Evolutionary conservation across 192 early-diverging fungal genomes (phyloP), one percentile per base, ranked within the genome.

Genomic region (Phycomyces nitens): DNA sequence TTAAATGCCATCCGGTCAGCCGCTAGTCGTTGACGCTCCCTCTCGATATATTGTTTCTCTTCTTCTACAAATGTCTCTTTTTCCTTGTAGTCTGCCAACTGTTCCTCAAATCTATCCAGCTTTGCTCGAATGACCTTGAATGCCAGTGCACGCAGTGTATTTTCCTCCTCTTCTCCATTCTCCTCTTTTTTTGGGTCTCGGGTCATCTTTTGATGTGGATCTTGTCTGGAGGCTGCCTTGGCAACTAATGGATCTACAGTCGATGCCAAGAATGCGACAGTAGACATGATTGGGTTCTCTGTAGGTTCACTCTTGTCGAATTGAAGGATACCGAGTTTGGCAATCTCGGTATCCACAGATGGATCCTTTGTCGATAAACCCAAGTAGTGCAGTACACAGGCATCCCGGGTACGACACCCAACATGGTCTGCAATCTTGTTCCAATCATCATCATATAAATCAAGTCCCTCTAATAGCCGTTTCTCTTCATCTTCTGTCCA

Each of bases 401-500:
- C 88, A 54, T 96, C 94, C 55, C 92, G 89, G 7, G 89, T 91
- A 39, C 91, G 80, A 8, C 93, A 93, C 0, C 92, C 92, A 9
- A 99, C 93, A 66, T 98, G 95, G 41, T 93, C 88, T 8, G 96
- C 85, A 54, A 99, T 85, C 26, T 84, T 84, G 64, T 86, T 86
- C 97, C 97, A 99, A 72, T 98, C 92, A 55, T 95, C 90, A 24
- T 93, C 88, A 79, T 82, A 94, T 82, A 95, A 82, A 65, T 95
- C 96, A 42, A 98, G 65, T 1, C 88, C 97, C 81, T 98, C 97
- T 34, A 97, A 75, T 39, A 98, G 76, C 42, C 92, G 76, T 27
- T 92, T 71, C 16, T 85, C 88, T 67, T 99, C 97, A 76, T 97
- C 89, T 39, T 96, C 92, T 11, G 80, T 88, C 97, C 97, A 99